Base-by-base conservation (phyloP, 1,139 yeast species). In the Nakaseomyces kungkrabaensis region DNA sequence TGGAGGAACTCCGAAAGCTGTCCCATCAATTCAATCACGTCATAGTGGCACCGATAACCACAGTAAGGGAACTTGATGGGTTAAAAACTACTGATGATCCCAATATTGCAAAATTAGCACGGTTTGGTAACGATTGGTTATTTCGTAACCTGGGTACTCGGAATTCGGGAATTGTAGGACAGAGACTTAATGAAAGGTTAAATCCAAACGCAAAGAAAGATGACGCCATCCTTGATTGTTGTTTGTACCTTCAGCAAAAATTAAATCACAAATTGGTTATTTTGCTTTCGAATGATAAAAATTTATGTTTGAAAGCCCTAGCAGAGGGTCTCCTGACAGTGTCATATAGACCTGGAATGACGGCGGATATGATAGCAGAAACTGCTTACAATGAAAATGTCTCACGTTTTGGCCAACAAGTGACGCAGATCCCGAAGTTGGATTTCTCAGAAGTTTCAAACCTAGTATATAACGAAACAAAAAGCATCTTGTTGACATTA, bases 191-290 rank as follows among this genome's bases (percentile, higher is more conserved):
- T 29, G 87, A 89, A 60, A 68, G 71, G 38, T 51, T 81, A 58
- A 79, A 69, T 52, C 56, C 59, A 48, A 48, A 62, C 5, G 64
- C 80, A 1, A 54, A 53, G 0, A 83, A 85, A 51, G 97, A 90
- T 63, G 95, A 89, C 59, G 76, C 95, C 0, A 89, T 90, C 53
- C 67, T 89, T 37, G 97, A 90, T 66, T 88, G 96, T 62, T 85
- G 95, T 59, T 60, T 84, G 31, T 89, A 75, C 61, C 81, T 82
- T 53, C 73, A 76, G 54, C 66, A 72, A 25, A 62, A 63, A 27
- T 63, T 73, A 11, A 53, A 62, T 17, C 70, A 74, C 43, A 34
- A 34, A 9, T 69, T 87, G 47, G 83, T 83, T 4, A 76, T 88
- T 4, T 66, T 86, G 33, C 60, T 88, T 48, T 83, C 96, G 0